A percentile compares a stretch with the other conserved stretches of the same genome.
Conservation (phyloP, 306 rosid species). For the Biancaea sappan region DNA sequence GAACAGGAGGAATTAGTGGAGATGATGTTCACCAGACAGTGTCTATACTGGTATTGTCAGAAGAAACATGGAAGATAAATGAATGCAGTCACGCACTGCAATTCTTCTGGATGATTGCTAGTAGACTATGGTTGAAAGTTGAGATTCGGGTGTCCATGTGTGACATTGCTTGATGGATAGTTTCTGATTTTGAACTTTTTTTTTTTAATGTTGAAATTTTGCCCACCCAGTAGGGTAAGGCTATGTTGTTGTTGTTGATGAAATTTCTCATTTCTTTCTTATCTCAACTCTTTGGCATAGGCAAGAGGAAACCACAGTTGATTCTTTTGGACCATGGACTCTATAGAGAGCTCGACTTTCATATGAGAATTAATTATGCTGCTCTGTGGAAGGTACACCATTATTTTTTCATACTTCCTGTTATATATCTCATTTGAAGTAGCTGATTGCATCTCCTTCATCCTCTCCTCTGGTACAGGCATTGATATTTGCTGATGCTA, state of each 20-base stretch:
- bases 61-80: slow-evolving; percentile 8
- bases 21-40: background rate
- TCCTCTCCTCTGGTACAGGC: slow-evolving; percentile 47
- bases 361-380: slow-evolving; percentile 84
- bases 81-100: background rate
- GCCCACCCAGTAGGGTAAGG: too few species aligned
- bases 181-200: slow-evolving; percentile 14
- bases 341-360: slow-evolving; percentile 84
- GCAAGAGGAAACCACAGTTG: slow-evolving; percentile 91
- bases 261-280: slow-evolving; percentile 28
- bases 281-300: slow-evolving; percentile 41
- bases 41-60: background rate
- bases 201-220: too few species aligned
- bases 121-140: slow-evolving; percentile 7
- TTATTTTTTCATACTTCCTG: background rate
- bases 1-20: background rate
- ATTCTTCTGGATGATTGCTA: background rate
- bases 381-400: slow-evolving; percentile 79
- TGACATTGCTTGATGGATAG: slow-evolving; percentile 3
- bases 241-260: too few species aligned
- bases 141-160: slow-evolving; percentile 24
- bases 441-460: slow-evolving; percentile 17
- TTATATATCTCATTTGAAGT: slow-evolving; percentile 4
- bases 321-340: slow-evolving; percentile 93
- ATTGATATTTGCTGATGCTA: slow-evolving; percentile 77